Evolutionary conservation across 148 eudicot species (phyloP).

Genomic region (Dianthus caryophyllus): DNA sequence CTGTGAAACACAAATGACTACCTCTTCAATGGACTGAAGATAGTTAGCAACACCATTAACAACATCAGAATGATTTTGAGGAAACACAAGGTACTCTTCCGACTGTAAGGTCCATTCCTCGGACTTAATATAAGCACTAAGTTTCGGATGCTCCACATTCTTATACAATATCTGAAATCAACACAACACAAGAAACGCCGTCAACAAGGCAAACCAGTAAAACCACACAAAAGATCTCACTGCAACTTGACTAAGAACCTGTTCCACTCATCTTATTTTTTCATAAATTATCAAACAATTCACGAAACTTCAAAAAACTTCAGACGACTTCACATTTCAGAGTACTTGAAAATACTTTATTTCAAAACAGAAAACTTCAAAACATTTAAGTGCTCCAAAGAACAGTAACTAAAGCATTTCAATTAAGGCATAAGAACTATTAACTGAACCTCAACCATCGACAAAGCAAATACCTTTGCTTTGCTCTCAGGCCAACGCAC

Average conservation of each 20-base stretch:
- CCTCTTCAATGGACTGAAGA: constrained; percentile 90
- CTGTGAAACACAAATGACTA: constrained; percentile 21
- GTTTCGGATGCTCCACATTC: constrained; percentile 93
- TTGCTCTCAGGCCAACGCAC: constrained; percentile 87
- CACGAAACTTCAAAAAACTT: no score
- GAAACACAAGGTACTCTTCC: constrained; percentile 77
- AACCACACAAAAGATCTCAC: constrained; percentile 5
- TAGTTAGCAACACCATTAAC: constrained; percentile 72
- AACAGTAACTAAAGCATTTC: no score
- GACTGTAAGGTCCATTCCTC: constrained; percentile 61
- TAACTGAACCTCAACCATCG: no score
- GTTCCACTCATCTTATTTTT: no score
- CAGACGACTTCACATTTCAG: no score
- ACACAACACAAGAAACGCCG: background rate
- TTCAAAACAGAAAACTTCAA: no score
- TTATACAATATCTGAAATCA: constrained; percentile 65
- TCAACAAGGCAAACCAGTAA: constrained; percentile 14
- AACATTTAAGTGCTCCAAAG: no score
- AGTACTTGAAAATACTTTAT: no score
- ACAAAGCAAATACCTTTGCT: constrained; percentile 50
- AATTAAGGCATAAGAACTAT: no score
- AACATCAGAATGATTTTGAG: constrained; percentile 55
- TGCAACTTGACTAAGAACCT: background rate
- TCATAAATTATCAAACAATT: no score
- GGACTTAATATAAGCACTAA: constrained; percentile 63